Evolutionary conservation across 2,329 filamentous ascomycete genomes (phyloP).

Genomic region (Xylaria sp.): DNA sequence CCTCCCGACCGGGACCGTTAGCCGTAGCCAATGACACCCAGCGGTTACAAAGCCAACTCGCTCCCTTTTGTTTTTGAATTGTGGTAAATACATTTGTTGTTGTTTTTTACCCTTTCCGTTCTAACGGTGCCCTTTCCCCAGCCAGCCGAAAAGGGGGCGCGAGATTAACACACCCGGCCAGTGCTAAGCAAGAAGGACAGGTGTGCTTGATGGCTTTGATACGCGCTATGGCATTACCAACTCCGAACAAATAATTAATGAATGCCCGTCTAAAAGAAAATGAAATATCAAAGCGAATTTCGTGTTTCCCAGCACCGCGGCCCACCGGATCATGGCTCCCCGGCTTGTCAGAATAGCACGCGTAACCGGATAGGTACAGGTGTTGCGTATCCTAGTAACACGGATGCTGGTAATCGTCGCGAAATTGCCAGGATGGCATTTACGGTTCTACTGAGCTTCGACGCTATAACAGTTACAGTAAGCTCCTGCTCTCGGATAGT

Average conservation of each 20-base stretch:
- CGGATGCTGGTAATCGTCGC: slow-evolving; percentile 14
- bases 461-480: slow-evolving; percentile 21
- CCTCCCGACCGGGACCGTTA: slow-evolving; percentile 20
- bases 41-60: slow-evolving; percentile 24
- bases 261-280: neutral
- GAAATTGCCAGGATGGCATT: slow-evolving; percentile 24
- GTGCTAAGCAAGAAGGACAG: neutral
- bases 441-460: slow-evolving; percentile 18
- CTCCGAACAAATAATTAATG: neutral
- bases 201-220: neutral
- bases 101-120: neutral
- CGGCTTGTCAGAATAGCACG: slow-evolving; percentile 18
- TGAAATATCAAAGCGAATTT: neutral
- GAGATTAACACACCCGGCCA: neutral
- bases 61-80: slow-evolving; percentile 10
- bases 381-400: slow-evolving; percentile 2
- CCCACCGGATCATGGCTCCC: slow-evolving; percentile 16
- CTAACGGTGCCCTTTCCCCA: neutral
- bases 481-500: slow-evolving; percentile 25
- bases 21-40: slow-evolving; percentile 25
- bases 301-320: slow-evolving; percentile 3
- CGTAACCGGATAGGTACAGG: slow-evolving; percentile 13
- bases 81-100: slow-evolving; percentile 14
- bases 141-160: slow-evolving; percentile 7
- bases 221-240: neutral